A percentile compares a stretch with the other conserved stretches of the same genome.
Evolutionary conservation across 2,329 filamentous ascomycete genomes (phyloP).

Genomic region (Aureobasidium vineae): DNA sequence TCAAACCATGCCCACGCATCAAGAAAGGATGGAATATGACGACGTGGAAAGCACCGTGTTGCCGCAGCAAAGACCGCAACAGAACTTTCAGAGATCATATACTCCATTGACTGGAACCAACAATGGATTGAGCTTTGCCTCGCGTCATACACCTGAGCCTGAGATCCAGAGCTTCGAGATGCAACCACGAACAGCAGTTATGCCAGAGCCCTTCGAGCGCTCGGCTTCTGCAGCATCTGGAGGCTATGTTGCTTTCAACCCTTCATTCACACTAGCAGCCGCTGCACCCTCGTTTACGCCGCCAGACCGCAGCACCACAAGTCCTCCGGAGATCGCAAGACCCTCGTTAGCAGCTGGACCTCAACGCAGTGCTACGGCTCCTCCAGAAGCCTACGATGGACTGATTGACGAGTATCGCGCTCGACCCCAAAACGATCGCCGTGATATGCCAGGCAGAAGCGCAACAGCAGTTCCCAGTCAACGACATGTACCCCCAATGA

Average conservation of each 20-base stretch:
- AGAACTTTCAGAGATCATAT: constrained; percentile 26
- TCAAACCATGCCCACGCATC: background rate
- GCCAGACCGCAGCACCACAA: constrained; percentile 25
- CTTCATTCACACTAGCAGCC: constrained; percentile 27
- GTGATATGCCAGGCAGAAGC: background rate
- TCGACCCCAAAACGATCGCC: background rate
- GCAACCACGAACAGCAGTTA: constrained; percentile 29
- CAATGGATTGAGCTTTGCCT: constrained; percentile 14
- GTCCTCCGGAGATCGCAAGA: constrained; percentile 23
- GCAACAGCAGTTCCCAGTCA: background rate
- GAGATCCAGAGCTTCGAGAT: constrained; percentile 37
- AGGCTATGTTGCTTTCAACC: constrained; percentile 39
- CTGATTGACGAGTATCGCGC: constrained; percentile 13
- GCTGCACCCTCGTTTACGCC: constrained; percentile 7
- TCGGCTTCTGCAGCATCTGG: constrained; percentile 26
- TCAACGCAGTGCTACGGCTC: constrained; percentile 28
- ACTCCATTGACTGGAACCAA: constrained; percentile 26
- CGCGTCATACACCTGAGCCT: constrained; percentile 25
- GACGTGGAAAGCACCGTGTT: background rate
- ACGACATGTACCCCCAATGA: background rate
- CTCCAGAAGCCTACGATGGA: constrained; percentile 14
- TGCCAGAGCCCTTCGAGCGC: constrained; percentile 19
- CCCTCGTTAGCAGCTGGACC: background rate
- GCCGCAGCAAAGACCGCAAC: constrained; percentile 9
- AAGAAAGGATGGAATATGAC: background rate